phyloP scores from a whole-genome alignment of 176 grass and related monocot genomes.

The Oryza nivara region DNA sequence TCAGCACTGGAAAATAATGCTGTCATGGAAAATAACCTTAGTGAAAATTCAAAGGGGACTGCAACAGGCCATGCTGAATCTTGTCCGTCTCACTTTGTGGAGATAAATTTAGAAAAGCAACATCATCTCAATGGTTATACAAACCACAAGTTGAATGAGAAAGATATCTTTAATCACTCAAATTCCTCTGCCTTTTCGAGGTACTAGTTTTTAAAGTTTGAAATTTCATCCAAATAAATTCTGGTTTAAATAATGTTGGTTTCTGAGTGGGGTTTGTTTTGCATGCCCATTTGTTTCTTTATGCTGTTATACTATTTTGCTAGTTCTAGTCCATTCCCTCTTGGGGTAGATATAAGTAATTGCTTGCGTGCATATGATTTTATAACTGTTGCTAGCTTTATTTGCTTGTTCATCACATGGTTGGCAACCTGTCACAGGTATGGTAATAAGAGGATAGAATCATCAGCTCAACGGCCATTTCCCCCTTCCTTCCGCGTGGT shows the following conservation, averaged over 20 bases:
- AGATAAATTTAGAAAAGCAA: constrained; percentile 43
- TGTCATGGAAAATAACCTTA: constrained; percentile 26
- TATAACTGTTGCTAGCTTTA: constrained; percentile 22
- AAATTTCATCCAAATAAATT: constrained; percentile 28
- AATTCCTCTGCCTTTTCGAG: constrained; percentile 88
- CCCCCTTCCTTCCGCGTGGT: constrained; percentile 39
- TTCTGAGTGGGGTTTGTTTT: constrained; percentile 11
- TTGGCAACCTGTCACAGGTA: constrained; percentile 64
- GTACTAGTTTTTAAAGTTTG: constrained; percentile 41
- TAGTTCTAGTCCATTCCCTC: neutral
- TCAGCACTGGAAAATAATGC: constrained; percentile 41
- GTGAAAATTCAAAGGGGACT: constrained; percentile 52
- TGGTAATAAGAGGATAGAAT: constrained; percentile 62
- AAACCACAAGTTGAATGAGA: constrained; percentile 51
- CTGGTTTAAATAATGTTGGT: neutral
- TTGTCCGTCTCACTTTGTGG: constrained; percentile 49
- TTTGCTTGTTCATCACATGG: constrained; percentile 28
- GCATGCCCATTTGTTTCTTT: constrained; percentile 13
- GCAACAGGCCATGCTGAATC: constrained; percentile 46
- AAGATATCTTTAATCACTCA: constrained; percentile 85
- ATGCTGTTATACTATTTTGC: constrained; percentile 12
- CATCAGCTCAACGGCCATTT: constrained; percentile 48
- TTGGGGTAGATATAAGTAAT: constrained; percentile 13
- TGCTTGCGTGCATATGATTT: constrained; percentile 17
- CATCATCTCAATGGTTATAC: constrained; percentile 38